Evolutionary conservation across 148 eudicot species (phyloP).

Genomic region (Diospyros lotus): DNA sequence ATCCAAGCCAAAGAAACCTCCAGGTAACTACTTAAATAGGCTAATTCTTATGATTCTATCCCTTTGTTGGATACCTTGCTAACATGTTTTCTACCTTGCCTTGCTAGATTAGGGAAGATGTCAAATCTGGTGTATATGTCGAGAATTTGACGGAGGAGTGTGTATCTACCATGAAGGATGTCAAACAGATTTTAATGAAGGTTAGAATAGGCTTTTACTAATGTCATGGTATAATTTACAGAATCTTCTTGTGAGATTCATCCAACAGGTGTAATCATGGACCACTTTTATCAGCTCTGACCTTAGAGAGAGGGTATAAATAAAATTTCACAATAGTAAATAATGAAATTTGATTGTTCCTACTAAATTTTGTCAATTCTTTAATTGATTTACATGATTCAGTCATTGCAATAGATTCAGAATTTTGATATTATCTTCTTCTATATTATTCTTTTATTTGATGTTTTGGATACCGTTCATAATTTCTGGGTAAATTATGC

Average conservation of each 20-base stretch:
- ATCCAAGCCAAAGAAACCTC: constrained; percentile 84
- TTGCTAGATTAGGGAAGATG: constrained; percentile 87
- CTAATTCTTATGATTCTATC: constrained; percentile 11
- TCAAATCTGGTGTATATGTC: constrained; percentile 89
- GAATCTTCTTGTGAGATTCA: background rate
- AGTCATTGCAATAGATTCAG: background rate
- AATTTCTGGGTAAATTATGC: constrained; percentile 15
- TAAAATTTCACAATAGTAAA: background rate
- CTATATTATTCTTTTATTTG: background rate
- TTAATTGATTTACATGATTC: background rate
- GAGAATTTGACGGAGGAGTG: constrained; percentile 84
- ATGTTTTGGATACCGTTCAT: background rate
- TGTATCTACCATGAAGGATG: constrained; percentile 75
- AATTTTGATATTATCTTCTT: background rate
- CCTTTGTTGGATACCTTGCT: constrained; percentile 11
- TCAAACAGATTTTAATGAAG: constrained; percentile 69
- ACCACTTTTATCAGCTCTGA: background rate
- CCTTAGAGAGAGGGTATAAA: background rate
- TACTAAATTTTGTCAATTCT: background rate
- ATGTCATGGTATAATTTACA: background rate
- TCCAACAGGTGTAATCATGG: background rate
- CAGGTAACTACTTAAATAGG: constrained; percentile 42
- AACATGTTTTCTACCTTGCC: constrained; percentile 4
- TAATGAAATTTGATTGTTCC: background rate
- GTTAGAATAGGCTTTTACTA: constrained; percentile 27